Percentiles rank a stretch among this genome's conserved stretches.
Conservation (phyloP, 495 filamentous ascomycete species). For the Aspergillus mulundensis region DNA sequence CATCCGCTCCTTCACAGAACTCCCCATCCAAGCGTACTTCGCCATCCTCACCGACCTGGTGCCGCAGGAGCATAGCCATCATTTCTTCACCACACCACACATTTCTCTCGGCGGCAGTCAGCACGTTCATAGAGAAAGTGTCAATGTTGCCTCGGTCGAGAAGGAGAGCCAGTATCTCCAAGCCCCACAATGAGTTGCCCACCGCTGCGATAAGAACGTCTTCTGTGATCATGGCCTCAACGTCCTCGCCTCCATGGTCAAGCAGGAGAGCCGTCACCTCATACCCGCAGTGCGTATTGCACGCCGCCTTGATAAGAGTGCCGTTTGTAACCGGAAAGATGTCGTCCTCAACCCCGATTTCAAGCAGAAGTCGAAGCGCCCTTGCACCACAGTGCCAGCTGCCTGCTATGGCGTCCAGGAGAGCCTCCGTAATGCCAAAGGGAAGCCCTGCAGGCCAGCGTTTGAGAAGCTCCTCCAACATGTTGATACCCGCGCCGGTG, state of each 20-base stretch:
- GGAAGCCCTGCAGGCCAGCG: no score
- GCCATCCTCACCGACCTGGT: not conserved
- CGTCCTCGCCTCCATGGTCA: not conserved
- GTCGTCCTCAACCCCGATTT: not conserved
- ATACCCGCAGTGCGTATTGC: not conserved
- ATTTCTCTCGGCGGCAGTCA: not conserved
- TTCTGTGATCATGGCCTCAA: not conserved
- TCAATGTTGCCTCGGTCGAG: not conserved
- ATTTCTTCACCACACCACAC: not conserved
- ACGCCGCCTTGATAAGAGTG: not conserved
- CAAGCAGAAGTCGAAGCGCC: not conserved
- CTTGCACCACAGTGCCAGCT: not conserved
- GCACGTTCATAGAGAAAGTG: not conserved
- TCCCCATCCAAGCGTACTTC: not conserved
- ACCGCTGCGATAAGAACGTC: not conserved
- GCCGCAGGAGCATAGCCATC: not conserved
- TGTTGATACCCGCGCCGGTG: not conserved
- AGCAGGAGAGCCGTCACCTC: not conserved
- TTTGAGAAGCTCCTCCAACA: not conserved
- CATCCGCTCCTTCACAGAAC: not conserved
- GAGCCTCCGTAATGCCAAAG: not conserved
- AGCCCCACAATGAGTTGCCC: not conserved
- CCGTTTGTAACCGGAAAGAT: not conserved
- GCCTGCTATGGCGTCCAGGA: not conserved
- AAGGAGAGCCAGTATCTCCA: not conserved